Percentiles rank a stretch among this genome's conserved stretches.
Conservation (phyloP, 352 stramenopile genomes). For the Elongisporangium undulatum region DNA sequence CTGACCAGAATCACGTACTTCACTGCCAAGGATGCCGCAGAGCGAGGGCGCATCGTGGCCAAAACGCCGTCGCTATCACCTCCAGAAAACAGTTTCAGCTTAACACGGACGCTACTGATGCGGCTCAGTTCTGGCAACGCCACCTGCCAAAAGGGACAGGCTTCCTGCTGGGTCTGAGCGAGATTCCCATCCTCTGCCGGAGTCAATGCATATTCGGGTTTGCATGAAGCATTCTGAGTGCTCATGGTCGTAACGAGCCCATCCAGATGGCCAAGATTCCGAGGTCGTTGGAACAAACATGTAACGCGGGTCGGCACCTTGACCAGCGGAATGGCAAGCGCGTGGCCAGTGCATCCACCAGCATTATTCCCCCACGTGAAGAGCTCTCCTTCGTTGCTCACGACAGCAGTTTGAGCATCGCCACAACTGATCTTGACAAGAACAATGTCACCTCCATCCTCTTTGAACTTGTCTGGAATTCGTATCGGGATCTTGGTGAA, state of each 20-base stretch:
- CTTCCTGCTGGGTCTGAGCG: conserved; percentile 65
- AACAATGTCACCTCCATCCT: conserved; percentile 11
- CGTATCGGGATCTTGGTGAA: conserved; percentile 34
- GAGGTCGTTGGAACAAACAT: conserved; percentile 56
- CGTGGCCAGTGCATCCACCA: conserved; percentile 58
- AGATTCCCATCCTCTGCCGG: conserved; percentile 12
- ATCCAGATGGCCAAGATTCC: conserved; percentile 39
- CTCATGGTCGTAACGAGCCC: conserved; percentile 38
- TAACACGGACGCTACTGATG: conserved; percentile 36
- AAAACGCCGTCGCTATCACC: conserved; percentile 1
- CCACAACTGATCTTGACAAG: conserved; percentile 56
- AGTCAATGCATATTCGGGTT: conserved; percentile 39
- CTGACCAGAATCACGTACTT: conserved; percentile 57
- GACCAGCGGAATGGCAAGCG: conserved; percentile 25
- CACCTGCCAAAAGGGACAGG: conserved; percentile 77
- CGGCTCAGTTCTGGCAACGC: conserved; percentile 25
- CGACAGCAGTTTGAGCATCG: conserved; percentile 56
- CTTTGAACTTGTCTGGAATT: conserved; percentile 1
- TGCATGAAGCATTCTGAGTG: conserved; percentile 56
- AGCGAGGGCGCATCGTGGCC: conserved; percentile 7
- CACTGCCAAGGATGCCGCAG: conserved; percentile 5
- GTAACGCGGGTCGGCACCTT: conserved; percentile 36
- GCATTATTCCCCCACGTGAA: conserved; percentile 77
- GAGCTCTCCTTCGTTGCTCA: conserved; percentile 58
- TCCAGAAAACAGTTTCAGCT: conserved; percentile 11